Conservation (phyloP, 2,329 filamentous ascomycete genomes). For the Colletotrichum lini region DNA sequence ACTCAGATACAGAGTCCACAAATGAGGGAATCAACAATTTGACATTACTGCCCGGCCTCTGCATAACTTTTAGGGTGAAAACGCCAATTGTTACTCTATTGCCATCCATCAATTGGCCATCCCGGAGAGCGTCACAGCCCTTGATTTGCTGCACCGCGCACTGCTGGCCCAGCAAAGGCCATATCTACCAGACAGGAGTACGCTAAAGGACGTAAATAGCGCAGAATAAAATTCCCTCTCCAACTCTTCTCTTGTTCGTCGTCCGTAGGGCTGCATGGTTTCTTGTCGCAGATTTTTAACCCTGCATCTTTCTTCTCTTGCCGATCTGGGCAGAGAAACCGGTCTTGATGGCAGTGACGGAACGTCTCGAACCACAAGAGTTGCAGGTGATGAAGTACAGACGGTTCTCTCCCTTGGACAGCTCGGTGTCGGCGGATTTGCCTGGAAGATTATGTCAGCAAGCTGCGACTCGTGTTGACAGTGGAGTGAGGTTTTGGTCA, state of each 20-base stretch:
- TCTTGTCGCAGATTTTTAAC: conserved; percentile 64
- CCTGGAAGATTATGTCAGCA: conserved; percentile 16
- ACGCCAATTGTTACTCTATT: conserved; percentile 38
- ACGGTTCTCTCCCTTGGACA: conserved; percentile 99
- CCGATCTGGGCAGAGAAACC: conserved; percentile 99
- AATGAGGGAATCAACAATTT: background rate
- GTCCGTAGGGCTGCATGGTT: background rate
- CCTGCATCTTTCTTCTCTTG: conserved; percentile 96
- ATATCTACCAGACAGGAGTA: conserved; percentile 38
- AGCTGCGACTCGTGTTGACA: background rate
- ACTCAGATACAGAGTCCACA: background rate
- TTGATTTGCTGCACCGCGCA: conserved; percentile 31
- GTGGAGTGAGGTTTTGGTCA: background rate
- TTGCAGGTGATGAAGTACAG: conserved; percentile 87
- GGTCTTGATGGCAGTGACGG: conserved; percentile 98
- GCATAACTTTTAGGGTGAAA: conserved; percentile 34
- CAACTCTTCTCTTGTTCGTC: conserved; percentile 28
- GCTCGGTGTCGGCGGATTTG: conserved; percentile 92
- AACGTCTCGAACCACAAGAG: conserved; percentile 85
- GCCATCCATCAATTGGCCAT: conserved; percentile 35
- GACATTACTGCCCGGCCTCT: conserved; percentile 23
- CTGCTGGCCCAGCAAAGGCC: conserved; percentile 33
- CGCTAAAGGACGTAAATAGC: conserved; percentile 42
- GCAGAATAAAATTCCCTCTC: conserved; percentile 26
- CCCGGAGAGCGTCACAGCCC: conserved; percentile 26